Evolutionary conservation across 2,329 filamentous ascomycete genomes (phyloP), one percentile per base, ranked within the genome.

Genomic region (Trematosphaeria pertusa): DNA sequence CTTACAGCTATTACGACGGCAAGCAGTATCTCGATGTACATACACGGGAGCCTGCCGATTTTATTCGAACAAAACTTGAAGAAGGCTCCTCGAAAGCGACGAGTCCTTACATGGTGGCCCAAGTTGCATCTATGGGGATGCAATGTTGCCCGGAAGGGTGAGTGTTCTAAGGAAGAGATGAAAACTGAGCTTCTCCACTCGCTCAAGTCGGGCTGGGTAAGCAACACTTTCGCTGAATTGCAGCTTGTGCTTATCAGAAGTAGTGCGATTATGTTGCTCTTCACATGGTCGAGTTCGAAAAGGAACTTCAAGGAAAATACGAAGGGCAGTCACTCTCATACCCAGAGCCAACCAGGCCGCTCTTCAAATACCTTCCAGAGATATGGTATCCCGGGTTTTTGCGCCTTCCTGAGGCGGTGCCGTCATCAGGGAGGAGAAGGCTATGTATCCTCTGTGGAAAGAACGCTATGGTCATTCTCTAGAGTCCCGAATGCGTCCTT

Each of bases 261-360:
- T 15, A 43, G 40, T 43, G 40, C 20, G 40, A 35, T 15, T 43
- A 36, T 19, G 22, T 43, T 19, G n/a, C 40, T 20, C 28, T 22
- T 22, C 37, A 37, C 21, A 42, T 47, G 37, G 37, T 42, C 11
- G 44, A 42, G 21, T 36, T 37, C 12, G 37, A 47, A 17, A 22
- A 42, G 4, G 20, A 37, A 11, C 37, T 42, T 15, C 38, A 32
- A 14, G 4, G 21, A 14, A 37, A 47, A 30, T 39, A 48, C 18
- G 38, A 30, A n/a, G 30, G 28, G 3, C 20, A 19, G n/a, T 21
- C 22, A 26, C 17, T 22, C 21, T 10, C 15, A n/a, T 20, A 32
- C 11, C n/a, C 36, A 26, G 14, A 30, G 11, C n/a, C 34, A 21
- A 3, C 7, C 6, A 12, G 24, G 21, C 14, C 31, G n/a, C 24